Conservation (phyloP, 768 basidiomycete genomes). For the Mrakia hoshinonis region DNA sequence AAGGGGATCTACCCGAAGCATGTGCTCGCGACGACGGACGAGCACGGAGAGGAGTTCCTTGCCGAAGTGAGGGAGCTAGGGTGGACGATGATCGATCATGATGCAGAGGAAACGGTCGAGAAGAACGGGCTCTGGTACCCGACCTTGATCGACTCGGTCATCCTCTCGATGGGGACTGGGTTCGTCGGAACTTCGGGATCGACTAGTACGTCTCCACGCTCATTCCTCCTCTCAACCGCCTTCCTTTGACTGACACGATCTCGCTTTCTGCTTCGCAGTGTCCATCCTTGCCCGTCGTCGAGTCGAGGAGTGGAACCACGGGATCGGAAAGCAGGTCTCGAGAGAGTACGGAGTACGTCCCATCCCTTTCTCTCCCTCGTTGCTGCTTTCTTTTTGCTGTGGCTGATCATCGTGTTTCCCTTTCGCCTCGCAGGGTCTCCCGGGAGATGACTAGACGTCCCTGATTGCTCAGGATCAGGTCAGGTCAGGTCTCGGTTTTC, state of each 20-base stretch:
- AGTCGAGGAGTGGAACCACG: conserved; percentile 31
- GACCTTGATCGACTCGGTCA: conserved; percentile 30
- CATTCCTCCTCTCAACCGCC: neutral
- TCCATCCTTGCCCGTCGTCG: conserved; percentile 30
- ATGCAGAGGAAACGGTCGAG: conserved; percentile 29
- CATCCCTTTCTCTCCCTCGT: neutral
- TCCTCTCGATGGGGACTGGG: conserved; percentile 24
- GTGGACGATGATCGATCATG: conserved; percentile 31
- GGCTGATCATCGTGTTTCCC: no score
- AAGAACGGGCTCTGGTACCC: conserved; percentile 31
- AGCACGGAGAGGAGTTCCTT: conserved; percentile 30
- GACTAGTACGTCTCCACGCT: conserved; percentile 20
- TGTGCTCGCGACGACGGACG: conserved; percentile 30
- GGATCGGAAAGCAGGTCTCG: conserved; percentile 28
- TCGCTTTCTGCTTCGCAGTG: conserved; percentile 16
- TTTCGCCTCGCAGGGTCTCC: no score
- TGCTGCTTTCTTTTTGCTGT: neutral
- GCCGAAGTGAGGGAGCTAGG: conserved; percentile 22
- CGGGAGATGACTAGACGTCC: no score
- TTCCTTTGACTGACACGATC: neutral
- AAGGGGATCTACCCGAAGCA: conserved; percentile 16
- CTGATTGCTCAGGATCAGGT: no score
- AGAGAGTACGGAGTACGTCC: neutral
- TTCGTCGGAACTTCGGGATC: conserved; percentile 31
- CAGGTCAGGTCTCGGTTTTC: no score